Evolutionary conservation across 371 early-diverging fungal species (phyloP), one percentile per base, ranked within the genome.

Genomic region (Ecytonucleospora hepatopenaei): DNA sequence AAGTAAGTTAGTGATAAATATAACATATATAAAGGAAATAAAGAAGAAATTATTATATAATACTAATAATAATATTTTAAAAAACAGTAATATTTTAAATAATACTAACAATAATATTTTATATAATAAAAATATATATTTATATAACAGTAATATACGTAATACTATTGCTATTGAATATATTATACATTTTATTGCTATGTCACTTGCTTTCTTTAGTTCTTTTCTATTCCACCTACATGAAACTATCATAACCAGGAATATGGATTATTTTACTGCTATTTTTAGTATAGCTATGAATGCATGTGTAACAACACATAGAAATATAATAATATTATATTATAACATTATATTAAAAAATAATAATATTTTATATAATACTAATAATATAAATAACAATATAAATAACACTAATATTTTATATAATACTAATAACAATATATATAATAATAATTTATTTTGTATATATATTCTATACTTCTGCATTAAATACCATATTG

Each of bases 201-300:
- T 49, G 15, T 28, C 68, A n/a, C 40, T 40, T 40, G 69, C 71
- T 46, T 70, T 68, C 40, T 48, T 76, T 16, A 65, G 71, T n/a
- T 64, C 65, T 48, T 57, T 62, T 2, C 48, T 72, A 17, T 73
- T 76, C 51, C 76, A 76, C 49, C 66, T 76, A 0, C 57, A 68
- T 32, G 76, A 76, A 23, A 76, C 58, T 46, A 3, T 49, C 30
- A 31, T 73, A 2, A 69, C 73, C 27, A 62, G 71, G 46, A 47
- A 71, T 48, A 30, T 48, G 30, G 76, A 76, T 51, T 76, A 76
- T 35, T 73, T 73, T 35, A 58, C 59, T 34, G 76, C 68, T 31
- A 56, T 71, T 57, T 35, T 73, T 19, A 53, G 53, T 2, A 66
- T 76, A 8, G 33, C 61, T 2, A 63, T 62, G 26, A 62, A 40